Conservation (phyloP, 202 grass and related monocot genomes). For the Miscanthus sacchariflorus region DNA sequence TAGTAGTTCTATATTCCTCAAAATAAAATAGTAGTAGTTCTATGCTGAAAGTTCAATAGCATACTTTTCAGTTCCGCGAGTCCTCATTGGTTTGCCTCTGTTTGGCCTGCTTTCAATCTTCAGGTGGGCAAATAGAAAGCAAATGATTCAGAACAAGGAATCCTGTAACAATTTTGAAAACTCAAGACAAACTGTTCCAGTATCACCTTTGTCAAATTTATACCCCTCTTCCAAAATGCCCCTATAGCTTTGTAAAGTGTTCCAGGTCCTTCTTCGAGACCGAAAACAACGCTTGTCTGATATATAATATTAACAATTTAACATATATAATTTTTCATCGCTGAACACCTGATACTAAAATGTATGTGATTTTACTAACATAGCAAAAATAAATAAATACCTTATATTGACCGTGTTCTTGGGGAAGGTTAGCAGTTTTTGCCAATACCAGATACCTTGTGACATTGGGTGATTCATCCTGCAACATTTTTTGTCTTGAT, state of each 20-base stretch:
- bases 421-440: constrained; percentile 53
- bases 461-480: constrained; percentile 61
- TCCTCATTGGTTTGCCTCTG: constrained; percentile 56
- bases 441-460: constrained; percentile 63
- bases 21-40: not conserved
- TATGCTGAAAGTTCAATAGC: constrained; percentile 47
- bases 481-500: constrained; percentile 6
- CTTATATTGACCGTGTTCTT: constrained; percentile 56
- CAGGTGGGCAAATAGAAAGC: not conserved
- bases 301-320: not conserved
- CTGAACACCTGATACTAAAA: constrained; percentile 2
- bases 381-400: constrained; percentile 39
- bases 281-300: constrained; percentile 49
- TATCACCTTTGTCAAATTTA: constrained; percentile 60
- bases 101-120: constrained; percentile 76
- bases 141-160: constrained; percentile 3
- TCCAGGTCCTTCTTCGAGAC: constrained; percentile 53
- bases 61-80: constrained; percentile 56
- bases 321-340: constrained; percentile 6
- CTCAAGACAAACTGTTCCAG: constrained; percentile 11
- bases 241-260: constrained; percentile 46
- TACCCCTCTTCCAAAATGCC: constrained; percentile 45
- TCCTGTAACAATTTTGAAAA: not conserved
- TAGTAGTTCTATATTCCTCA: not conserved
- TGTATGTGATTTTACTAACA: constrained; percentile 4